Evolutionary conservation across 2,329 filamentous ascomycete genomes (phyloP).

Genomic region (Penicillium oxalicum): DNA sequence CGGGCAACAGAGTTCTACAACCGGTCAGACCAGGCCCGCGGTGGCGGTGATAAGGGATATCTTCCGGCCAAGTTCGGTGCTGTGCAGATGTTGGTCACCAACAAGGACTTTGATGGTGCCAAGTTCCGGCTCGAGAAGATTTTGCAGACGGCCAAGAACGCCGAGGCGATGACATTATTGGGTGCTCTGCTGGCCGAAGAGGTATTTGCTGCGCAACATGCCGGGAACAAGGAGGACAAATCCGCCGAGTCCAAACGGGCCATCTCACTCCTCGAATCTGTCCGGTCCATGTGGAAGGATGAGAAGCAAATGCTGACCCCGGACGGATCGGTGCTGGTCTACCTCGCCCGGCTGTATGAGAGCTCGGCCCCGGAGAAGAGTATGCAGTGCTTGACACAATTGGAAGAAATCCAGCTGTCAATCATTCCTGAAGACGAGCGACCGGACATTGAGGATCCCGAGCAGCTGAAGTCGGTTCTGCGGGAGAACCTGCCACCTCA

Average conservation of each 20-base stretch:
- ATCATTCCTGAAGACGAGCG: constrained; percentile 66
- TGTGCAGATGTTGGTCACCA: constrained; percentile 80
- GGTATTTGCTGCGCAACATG: constrained; percentile 72
- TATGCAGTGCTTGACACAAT: constrained; percentile 81
- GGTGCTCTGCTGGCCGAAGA: constrained; percentile 93
- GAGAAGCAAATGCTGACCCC: constrained; percentile 74
- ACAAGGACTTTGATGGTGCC: constrained; percentile 80
- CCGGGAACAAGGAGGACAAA: constrained; percentile 84
- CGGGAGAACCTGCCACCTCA: constrained; percentile 80
- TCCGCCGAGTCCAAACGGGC: constrained; percentile 79
- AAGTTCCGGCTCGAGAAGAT: constrained; percentile 94
- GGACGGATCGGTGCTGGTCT: constrained; percentile 82
- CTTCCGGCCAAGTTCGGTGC: constrained; percentile 91
- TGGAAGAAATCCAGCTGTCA: constrained; percentile 82
- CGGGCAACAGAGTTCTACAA: constrained; percentile 82
- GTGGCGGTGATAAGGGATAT: constrained; percentile 84
- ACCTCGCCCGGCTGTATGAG: constrained; percentile 88
- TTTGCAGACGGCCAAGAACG: constrained; percentile 71
- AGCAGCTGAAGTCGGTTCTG: constrained; percentile 52
- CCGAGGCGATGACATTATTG: constrained; percentile 87
- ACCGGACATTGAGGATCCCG: constrained; percentile 56
- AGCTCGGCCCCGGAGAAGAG: constrained; percentile 80
- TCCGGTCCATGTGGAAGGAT: constrained; percentile 86
- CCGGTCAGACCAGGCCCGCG: constrained; percentile 83
- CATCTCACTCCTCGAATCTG: constrained; percentile 73